Conservation (phyloP, 208 protist genomes). For the Leishmania turanica region DNA sequence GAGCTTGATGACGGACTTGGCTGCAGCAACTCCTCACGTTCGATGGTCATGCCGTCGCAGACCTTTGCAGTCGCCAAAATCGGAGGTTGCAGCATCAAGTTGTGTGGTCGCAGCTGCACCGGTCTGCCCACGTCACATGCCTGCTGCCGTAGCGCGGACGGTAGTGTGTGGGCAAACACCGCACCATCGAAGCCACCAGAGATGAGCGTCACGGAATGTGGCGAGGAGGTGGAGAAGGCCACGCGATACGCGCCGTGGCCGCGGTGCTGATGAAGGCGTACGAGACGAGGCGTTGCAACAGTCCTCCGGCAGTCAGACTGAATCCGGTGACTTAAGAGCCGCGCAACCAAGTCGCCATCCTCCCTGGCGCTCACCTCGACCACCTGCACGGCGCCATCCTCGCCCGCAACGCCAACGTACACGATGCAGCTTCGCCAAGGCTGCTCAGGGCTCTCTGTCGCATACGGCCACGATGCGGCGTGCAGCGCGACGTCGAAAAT, state of each 20-base stretch:
- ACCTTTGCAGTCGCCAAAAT: neutral
- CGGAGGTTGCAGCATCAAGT: neutral
- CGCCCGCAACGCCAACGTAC: slow-evolving; percentile 43
- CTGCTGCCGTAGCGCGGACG: neutral
- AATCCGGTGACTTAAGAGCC: neutral
- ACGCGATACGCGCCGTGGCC: slow-evolving; percentile 69
- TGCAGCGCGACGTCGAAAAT: slow-evolving; percentile 68
- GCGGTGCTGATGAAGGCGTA: slow-evolving; percentile 44
- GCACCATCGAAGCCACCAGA: slow-evolving; percentile 65
- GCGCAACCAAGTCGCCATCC: too few relatives aligned
- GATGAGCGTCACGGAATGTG: slow-evolving; percentile 19
- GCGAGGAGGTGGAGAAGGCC: slow-evolving; percentile 17
- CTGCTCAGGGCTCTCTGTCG: neutral
- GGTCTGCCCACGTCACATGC: neutral
- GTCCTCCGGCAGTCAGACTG: neutral
- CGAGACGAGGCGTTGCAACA: slow-evolving; percentile 9
- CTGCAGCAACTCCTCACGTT: neutral
- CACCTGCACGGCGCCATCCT: slow-evolving; percentile 64
- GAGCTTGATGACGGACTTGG: neutral
- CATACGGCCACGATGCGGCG: slow-evolving; percentile 1
- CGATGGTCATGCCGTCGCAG: neutral
- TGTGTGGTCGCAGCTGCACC: neutral
- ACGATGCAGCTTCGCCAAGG: neutral
- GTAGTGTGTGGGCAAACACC: slow-evolving; percentile 28
- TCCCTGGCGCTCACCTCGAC: slow-evolving; percentile 15